phyloP scores from a whole-genome alignment of 768 basidiomycete species.

The Rhizopogon vesiculosus region DNA sequence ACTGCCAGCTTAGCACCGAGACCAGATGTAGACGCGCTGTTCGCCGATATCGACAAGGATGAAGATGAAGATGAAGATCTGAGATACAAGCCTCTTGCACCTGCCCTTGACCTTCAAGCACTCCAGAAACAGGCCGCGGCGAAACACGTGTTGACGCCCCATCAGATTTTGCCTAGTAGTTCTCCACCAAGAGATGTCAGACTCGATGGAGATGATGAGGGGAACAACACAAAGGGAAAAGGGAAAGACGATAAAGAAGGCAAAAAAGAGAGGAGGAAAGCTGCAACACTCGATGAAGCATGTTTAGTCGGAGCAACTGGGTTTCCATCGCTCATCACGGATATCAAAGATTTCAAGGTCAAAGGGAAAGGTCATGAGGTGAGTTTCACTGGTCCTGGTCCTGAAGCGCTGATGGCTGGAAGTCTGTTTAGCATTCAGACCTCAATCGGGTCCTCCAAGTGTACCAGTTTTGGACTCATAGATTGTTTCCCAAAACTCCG shows the following conservation, averaged over 20 bases:
- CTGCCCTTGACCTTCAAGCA: slow-evolving; percentile 48
- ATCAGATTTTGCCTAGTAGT: slow-evolving; percentile 44
- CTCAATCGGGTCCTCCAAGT: slow-evolving; percentile 73
- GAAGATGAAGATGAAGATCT: slow-evolving; percentile 38
- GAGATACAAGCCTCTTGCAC: slow-evolving; percentile 41
- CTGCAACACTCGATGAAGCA: slow-evolving; percentile 68
- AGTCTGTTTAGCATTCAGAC: slow-evolving; percentile 58
- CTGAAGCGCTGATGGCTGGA: not conserved
- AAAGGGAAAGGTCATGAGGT: slow-evolving; percentile 95
- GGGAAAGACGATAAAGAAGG: slow-evolving; percentile 17
- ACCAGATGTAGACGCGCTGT: slow-evolving; percentile 37
- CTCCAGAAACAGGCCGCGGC: slow-evolving; percentile 53
- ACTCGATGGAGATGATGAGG: slow-evolving; percentile 14
- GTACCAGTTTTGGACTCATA: slow-evolving; percentile 96
- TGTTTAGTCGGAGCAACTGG: slow-evolving; percentile 70
- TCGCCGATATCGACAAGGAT: slow-evolving; percentile 45
- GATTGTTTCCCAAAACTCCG: slow-evolving; percentile 82
- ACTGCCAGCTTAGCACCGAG: slow-evolving; percentile 13
- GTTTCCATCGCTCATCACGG: slow-evolving; percentile 74
- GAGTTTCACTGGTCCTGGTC: slow-evolving; percentile 2
- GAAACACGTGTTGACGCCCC: slow-evolving; percentile 39
- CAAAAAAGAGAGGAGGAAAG: slow-evolving; percentile 25
- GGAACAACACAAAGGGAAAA: slow-evolving; percentile 8
- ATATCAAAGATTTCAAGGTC: slow-evolving; percentile 71
- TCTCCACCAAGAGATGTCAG: slow-evolving; percentile 33